These are phyloP conservation scores for Massarina eburnea DNA, from an alignment of 2,329 filamentous ascomycete genomes.

Conservation along the genomic window DNA sequence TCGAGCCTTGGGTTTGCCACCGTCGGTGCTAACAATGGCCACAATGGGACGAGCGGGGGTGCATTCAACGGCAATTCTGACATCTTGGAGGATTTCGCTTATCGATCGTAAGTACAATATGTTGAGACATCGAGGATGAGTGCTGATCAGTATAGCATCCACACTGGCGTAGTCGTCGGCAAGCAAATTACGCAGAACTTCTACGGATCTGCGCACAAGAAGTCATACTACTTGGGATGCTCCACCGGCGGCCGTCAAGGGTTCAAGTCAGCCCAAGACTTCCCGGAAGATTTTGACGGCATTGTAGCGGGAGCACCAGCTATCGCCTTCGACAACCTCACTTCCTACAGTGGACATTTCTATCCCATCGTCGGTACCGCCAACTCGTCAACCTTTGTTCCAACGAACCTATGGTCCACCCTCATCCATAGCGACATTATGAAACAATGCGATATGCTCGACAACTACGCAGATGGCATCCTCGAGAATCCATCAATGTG, in stretches of 20 bases:
- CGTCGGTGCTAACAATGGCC: constrained; percentile 47
- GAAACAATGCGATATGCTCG: constrained; percentile 53
- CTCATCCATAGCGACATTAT: constrained; percentile 47
- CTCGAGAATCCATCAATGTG: constrained; percentile 51
- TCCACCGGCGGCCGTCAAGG: constrained; percentile 34
- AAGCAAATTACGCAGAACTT: constrained; percentile 43
- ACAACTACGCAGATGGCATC: constrained; percentile 53
- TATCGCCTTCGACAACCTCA: constrained; percentile 36
- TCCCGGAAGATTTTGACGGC: constrained; percentile 33
- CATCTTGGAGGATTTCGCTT: constrained; percentile 51
- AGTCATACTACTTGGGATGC: constrained; percentile 39
- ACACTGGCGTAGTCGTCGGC: constrained; percentile 28
- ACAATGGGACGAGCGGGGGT: constrained; percentile 48
- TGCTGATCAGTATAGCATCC: constrained; percentile 8
- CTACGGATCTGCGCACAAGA: constrained; percentile 41
- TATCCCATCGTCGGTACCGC: constrained; percentile 27
- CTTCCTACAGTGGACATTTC: constrained; percentile 37
- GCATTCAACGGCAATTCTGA: constrained; percentile 48
- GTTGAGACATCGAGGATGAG: not conserved
- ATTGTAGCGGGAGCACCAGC: constrained; percentile 30
- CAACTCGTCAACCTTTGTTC: constrained; percentile 43
- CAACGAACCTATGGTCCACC: constrained; percentile 42
- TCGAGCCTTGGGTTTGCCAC: constrained; percentile 43
- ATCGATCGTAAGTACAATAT: constrained; percentile 35
- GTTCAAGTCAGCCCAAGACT: constrained; percentile 25